Percentiles rank a stretch among this genome's conserved stretches.
phyloP scores from a whole-genome alignment of 805 yeast genomes.

The Zygoascus ofunaensis region DNA sequence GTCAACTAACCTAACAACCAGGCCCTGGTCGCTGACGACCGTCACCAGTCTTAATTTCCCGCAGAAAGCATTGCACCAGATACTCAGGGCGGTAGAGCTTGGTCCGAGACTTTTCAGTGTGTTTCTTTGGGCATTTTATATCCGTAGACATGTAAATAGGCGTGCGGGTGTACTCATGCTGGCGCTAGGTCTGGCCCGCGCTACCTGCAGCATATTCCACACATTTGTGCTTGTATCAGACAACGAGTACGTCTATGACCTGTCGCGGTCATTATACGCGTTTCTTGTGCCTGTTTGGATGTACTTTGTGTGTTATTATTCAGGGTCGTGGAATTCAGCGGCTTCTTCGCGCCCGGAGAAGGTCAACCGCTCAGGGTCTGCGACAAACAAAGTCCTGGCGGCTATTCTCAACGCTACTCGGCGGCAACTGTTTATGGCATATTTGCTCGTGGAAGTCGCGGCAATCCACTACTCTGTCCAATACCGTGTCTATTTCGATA shows the following conservation, averaged over 20 bases:
- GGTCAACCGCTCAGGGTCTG: too few relatives aligned
- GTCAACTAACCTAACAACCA: background rate
- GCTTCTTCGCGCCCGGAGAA: too few relatives aligned
- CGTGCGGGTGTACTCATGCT: background rate
- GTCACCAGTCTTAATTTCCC: constrained; percentile 76
- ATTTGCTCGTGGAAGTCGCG: background rate
- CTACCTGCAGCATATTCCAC: constrained; percentile 19
- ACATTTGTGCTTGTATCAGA: constrained; percentile 65
- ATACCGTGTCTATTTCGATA: constrained; percentile 60
- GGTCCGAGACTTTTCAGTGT: constrained; percentile 69
- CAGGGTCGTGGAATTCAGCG: background rate
- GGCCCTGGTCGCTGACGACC: constrained; percentile 83
- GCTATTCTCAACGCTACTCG: background rate
- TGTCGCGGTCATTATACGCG: constrained; percentile 11
- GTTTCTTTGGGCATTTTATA: constrained; percentile 21
- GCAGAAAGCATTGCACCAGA: constrained; percentile 56
- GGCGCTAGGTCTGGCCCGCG: background rate
- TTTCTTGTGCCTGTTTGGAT: constrained; percentile 14
- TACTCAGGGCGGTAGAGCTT: constrained; percentile 68
- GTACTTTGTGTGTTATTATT: background rate
- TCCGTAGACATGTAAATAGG: constrained; percentile 1
- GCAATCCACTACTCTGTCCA: constrained; percentile 56
- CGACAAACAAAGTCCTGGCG: too few relatives aligned
- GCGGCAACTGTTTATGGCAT: background rate
- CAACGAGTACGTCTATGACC: constrained; percentile 14